Evolutionary conservation across 2,329 filamentous ascomycete genomes (phyloP), one percentile per base, ranked within the genome.

Genomic region (Tolypocladium cylindrosporum): DNA sequence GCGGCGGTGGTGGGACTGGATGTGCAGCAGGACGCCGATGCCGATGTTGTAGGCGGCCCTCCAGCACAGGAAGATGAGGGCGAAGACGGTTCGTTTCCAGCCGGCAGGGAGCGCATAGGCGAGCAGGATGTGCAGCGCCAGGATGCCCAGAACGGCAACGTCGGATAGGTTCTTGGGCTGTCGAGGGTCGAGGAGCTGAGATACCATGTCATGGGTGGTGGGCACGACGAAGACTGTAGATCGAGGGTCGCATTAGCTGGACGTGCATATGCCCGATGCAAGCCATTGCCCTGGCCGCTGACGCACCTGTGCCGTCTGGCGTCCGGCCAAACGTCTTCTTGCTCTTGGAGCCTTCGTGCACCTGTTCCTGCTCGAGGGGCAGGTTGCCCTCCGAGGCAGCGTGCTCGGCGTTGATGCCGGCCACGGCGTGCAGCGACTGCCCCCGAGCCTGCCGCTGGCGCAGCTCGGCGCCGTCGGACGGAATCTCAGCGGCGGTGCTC

Each of bases 181-280:
- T 64, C 89, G 89, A 55, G 94, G 94, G 67, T 95, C 94, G 66
- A 99, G 85, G 57, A 99, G 83, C 76, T 97, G 94, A 55, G 93
- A 96, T 66, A 99, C 93, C 94, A 99, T 97, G 76, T 99, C 94
- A 79, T 97, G 91, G 58, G 94, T 99, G 61, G 91, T 87, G 54
- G 94, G 94, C 57, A 99, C 94, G 59, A 91, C 88, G 71, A 99
- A 99, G 67, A 96, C 94, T 97, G 68, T 37, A 21, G 48, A 57
- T 34, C 43, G 57, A 43, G 42, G 54, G 41, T 42, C 52, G 52
- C 57, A 60, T 59, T 55, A 61, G 53, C 41, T 10, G 56, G 40
- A 27, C 43, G 31, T 55, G 60, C 36, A 34, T 34, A 21, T 50
- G 31, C 31, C 31, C 36, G 31, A 52, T 37, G 48, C 31, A 21